Evolutionary conservation across 495 filamentous ascomycete genomes (phyloP).

Genomic region (Pseudoneurospora amorphoporcata): DNA sequence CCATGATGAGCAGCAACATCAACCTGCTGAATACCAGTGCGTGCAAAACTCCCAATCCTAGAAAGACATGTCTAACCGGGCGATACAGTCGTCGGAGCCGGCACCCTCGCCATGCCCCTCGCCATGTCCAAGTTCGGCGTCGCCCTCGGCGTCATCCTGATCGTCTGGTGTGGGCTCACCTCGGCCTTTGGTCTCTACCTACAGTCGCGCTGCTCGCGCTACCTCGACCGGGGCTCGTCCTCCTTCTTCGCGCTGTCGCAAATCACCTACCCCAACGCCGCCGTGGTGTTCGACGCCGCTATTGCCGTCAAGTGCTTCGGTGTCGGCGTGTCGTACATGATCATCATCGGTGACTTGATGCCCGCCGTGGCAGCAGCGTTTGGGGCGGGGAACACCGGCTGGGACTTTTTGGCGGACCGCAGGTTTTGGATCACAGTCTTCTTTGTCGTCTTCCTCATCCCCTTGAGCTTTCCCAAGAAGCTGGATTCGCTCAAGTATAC

Average conservation of each 20-base stretch:
- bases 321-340: conserved; percentile 94
- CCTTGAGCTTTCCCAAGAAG: conserved; percentile 79
- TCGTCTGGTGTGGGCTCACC: conserved; percentile 80
- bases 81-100: conserved; percentile 76
- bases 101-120: conserved; percentile 86
- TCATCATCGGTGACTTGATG: conserved; percentile 98
- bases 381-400: conserved; percentile 43
- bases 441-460: conserved; percentile 93
- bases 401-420: conserved; percentile 71
- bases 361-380: conserved; percentile 76
- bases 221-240: conserved; percentile 69
- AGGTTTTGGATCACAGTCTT: conserved; percentile 97
- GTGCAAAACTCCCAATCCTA: conserved; percentile 8
- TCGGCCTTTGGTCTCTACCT: conserved; percentile 92
- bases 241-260: conserved; percentile 92
- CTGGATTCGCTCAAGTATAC: conserved; percentile 97
- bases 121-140: conserved; percentile 91
- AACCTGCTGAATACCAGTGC: conserved; percentile 92
- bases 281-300: conserved; percentile 88
- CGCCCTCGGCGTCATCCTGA: conserved; percentile 66
- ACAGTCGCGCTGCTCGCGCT: conserved; percentile 82
- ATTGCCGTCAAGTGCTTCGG: conserved; percentile 98
- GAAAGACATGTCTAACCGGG: background rate
- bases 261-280: conserved; percentile 91
- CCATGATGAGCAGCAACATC: conserved; percentile 84